Base-by-base conservation (phyloP, 1,284 basidiomycete genomes). In the Pseudozyma thailandica region DNA sequence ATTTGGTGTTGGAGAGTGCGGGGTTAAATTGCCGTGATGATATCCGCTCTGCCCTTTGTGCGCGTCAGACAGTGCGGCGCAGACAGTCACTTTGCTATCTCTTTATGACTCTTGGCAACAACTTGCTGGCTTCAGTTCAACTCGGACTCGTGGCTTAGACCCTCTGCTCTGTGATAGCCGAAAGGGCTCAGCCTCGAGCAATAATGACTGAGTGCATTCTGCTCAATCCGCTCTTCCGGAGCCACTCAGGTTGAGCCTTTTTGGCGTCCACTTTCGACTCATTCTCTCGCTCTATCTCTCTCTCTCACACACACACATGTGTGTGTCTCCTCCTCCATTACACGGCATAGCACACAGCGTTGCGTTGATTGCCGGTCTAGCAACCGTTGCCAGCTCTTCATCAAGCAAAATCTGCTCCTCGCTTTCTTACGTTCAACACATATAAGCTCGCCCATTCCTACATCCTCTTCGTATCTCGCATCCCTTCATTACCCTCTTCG, bases 321-420 rank as follows among this genome's bases (percentile, higher is more conserved):
- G 23, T 18, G 9, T 35, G 23, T 38, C 30, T 2, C 39, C 33
- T 21, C n/a, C 48, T 50, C 21, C 35, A 23, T 39, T 20, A 33
- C 20, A 12, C 44, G 38, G 23, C 33, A 38, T 37, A 27, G 30
- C 39, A 9, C n/a, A 8, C 33, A 54, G 16, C 13, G 37, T 23
- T 23, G n/a, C n/a, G 4, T 53, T 64, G 46, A 54, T 58, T 20
- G 31, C 62, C 62, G 51, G 62, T 30, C 62, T 38, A 65, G 62
- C 62, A 59, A 65, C 62, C 62, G 62, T 48, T 18, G n/a, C 6
- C 10, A 18, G 7, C 46, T 37, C 23, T 33, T 48, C 26, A 30
- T 18, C 26, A 45, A 47, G 52, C 52, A 30, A 33, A 54, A 54
- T 47, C 52, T 48, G 44, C 45, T 37, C n/a, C 56, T 23, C 35